Base-by-base conservation (phyloP, 352 stramenopile genomes). In the Globisporangium barbulae region DNA sequence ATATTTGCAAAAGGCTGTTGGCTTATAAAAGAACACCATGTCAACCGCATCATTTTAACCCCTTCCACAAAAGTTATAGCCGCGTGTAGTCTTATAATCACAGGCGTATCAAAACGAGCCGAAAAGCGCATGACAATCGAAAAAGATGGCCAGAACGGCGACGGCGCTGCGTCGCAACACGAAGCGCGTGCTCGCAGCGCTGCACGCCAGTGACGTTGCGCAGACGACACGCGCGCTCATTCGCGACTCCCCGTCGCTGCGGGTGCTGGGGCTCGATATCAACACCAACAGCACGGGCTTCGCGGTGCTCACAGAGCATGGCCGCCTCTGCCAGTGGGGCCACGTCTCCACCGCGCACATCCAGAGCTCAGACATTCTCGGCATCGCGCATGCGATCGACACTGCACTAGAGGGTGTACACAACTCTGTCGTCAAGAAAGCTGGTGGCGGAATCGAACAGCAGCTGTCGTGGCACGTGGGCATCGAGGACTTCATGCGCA, bases 251-350 rank as follows among this genome's bases (percentile, higher is more conserved):
- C 71, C 70, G 2, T 65, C 76, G 35, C 55, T 88, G 50, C 83
- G 82, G 45, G 74, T 93, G 44, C 78, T 95, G 4, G 87, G 84
- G 0, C 73, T 95, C 13, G 87, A 95, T 63, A 76, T 93, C 72
- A 95, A 95, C 71, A 95, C 87, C 59, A 91, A 83, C 61, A 92
- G 77, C 69, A 94, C 87, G 8, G 87, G 87, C 13, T 90, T 86
- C 42, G 80, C 75, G 2, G 71, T 95, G 21, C 72, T 95, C 33
- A 81, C 78, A 28, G 79, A 83, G 62, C 62, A 60, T 30, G 78
- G 73, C 19, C 75, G 78, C 21, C 68, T 93, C 39, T 76, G 65
- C 59, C 69, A 67, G 37, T 92, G 76, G 75, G 81, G 83, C 12
- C 74, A 88, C 57, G 73, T 95, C 37, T 58, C 76, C 33, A 95